These are phyloP conservation scores for Candida gorgasii DNA, from an alignment of 805 yeast genomes.

Conservation along the genomic window DNA sequence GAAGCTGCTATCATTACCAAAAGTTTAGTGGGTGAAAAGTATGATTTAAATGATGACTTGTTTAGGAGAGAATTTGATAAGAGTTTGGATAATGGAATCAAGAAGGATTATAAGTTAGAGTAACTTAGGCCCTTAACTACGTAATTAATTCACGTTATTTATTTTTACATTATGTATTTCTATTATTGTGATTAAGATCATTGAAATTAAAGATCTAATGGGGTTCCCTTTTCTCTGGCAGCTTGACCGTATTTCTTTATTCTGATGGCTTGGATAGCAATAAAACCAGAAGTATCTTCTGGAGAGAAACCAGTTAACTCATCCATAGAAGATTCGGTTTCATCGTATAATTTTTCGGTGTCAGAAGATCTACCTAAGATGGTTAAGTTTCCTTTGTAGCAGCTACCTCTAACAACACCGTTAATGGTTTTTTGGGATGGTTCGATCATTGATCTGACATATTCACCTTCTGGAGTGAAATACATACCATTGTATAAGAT, in stretches of 20 bases:
- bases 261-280: conserved; percentile 97
- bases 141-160: conserved; percentile 1
- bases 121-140: neutral
- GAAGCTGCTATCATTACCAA: conserved; percentile 29
- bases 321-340: conserved; percentile 98
- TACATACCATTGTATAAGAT: conserved; percentile 95
- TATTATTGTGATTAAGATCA: too few species aligned
- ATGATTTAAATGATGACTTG: conserved; percentile 21
- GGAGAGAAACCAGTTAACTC: conserved; percentile 98
- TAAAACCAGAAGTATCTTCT: conserved; percentile 95
- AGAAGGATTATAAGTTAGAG: conserved; percentile 5
- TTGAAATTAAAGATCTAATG: conserved; percentile 41
- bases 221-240: conserved; percentile 75
- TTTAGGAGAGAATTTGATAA: conserved; percentile 4
- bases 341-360: conserved; percentile 96
- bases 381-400: conserved; percentile 84
- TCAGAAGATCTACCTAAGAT: conserved; percentile 93
- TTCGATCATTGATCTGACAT: conserved; percentile 86
- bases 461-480: conserved; percentile 98
- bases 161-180: neutral
- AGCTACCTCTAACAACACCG: conserved; percentile 91
- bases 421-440: conserved; percentile 95
- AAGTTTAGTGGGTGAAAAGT: conserved; percentile 36
- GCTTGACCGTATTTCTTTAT: conserved; percentile 97
- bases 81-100: neutral